A percentile compares a stretch with the other conserved stretches of the same genome.
Evolutionary conservation across 139 green algal genomes (phyloP).

Genomic region (Chlorella ohadii): DNA sequence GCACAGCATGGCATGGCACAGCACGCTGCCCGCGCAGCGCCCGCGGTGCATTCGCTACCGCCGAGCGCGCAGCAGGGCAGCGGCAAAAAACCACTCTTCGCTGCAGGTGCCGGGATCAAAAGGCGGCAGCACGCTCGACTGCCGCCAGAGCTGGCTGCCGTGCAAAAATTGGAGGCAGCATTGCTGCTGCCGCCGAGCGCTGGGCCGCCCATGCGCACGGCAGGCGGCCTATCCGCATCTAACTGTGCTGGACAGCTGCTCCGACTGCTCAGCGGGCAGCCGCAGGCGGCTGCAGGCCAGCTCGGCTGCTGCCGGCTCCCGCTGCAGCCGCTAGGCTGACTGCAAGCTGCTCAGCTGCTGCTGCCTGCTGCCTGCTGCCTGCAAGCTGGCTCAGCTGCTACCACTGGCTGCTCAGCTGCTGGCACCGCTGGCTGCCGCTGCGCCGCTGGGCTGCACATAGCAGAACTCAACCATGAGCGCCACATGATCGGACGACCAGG

Average conservation of each 20-base stretch:
- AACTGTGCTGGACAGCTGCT: no score
- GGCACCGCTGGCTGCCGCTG: background rate
- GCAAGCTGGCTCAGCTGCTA: background rate
- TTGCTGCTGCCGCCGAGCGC: no score
- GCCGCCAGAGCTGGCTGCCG: background rate
- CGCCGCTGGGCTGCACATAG: slow-evolving; percentile 48
- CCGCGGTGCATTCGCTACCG: background rate
- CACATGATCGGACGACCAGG: slow-evolving; percentile 92
- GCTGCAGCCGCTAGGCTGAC: no score
- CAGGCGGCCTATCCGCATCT: no score
- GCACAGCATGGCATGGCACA: background rate
- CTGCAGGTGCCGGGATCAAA: no score
- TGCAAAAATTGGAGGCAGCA: background rate
- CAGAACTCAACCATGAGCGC: slow-evolving; percentile 93
- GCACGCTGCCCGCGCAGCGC: background rate
- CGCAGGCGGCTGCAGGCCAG: no score
- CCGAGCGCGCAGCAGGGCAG: background rate
- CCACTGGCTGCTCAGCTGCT: background rate
- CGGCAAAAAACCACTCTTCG: background rate
- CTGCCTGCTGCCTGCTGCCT: background rate
- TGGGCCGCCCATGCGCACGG: no score
- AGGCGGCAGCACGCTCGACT: background rate
- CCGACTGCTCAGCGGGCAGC: no score
- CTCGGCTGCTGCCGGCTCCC: no score
- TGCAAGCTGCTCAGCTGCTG: background rate